Base-by-base conservation (phyloP, 1,139 yeast genomes). In the Nematodospora anomalae region DNA sequence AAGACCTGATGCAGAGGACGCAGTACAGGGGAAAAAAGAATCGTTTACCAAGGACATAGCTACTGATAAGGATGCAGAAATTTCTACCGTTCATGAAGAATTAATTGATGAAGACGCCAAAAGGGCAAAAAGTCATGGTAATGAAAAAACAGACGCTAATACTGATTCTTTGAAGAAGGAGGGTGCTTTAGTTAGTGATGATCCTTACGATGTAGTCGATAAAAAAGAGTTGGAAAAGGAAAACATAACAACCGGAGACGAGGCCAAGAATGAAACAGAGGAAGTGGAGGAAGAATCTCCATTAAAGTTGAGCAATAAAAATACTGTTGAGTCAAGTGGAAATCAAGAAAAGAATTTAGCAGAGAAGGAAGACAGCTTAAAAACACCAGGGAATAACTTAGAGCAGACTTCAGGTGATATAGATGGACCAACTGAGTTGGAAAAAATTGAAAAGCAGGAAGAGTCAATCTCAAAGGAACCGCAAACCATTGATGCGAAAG, bases 161-260 rank as follows among this genome's bases (percentile, higher is more conserved):
- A 61, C 73, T 1, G 54, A 55, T 4, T 68, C 58, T 34, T 61
- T 71, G 44, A 62, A 51, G 14, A 57, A 57, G 35, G 76, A 69
- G 45, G 76, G 76, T 20, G 76, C 74, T 3, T 58, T 71, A 41
- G 58, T 69, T n/a, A 60, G 60, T 35, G 76, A 70, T 38, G 76
- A 71, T 41, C 74, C 75, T 2, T 67, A 64, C 46, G 58, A 61
- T n/a, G 58, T 58, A 11, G 31, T 42, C 22, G 41, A 38, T 18
- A 35, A 39, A 14, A 28, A 30, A 11, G 37, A 42, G 18, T 43
- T 39, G 14, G 38, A 30, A 27, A 28, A 36, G 9, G 38, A 42
- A 26, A 39, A 40, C 9, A 30, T 35, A 18, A 10, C 30, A 11
- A 35, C 30, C 10, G 44, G 30, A 22, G 39, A 28, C 10, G 13